These are phyloP conservation scores for Bidens hawaiensis DNA, from an alignment of 140 eudicot species.

Conservation along the genomic window DNA sequence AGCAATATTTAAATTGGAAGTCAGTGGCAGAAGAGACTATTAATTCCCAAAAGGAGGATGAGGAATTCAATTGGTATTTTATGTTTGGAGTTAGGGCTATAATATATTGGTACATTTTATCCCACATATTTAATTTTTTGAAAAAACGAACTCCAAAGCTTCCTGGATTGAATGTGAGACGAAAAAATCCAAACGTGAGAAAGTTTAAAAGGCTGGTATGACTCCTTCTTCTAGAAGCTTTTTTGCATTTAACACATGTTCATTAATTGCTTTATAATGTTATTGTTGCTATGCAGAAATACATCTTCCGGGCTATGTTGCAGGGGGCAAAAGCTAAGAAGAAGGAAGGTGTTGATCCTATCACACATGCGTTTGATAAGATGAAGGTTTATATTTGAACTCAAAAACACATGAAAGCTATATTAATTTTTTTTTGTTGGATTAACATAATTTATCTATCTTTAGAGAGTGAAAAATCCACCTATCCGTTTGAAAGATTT, in stretches of 20 bases:
- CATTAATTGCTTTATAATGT: slow-evolving; percentile 4
- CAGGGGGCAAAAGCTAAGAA: slow-evolving; percentile 37
- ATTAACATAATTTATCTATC: not conserved
- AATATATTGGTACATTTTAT: slow-evolving; percentile 49
- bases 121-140: slow-evolving; percentile 39
- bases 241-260: not conserved
- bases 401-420: not conserved
- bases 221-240: slow-evolving; percentile 24
- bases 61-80: slow-evolving; percentile 42
- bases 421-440: slow-evolving; percentile 4
- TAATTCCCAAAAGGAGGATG: slow-evolving; percentile 30
- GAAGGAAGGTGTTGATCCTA: slow-evolving; percentile 75
- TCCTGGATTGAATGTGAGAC: slow-evolving; percentile 46
- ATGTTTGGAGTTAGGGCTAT: slow-evolving; percentile 44
- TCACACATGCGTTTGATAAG: slow-evolving; percentile 72
- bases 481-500: slow-evolving; percentile 83
- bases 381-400: slow-evolving; percentile 66
- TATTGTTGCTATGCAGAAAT: slow-evolving; percentile 56
- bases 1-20: slow-evolving; percentile 50
- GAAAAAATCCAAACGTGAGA: slow-evolving; percentile 51
- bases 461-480: slow-evolving; percentile 89
- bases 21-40: slow-evolving; percentile 43
- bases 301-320: slow-evolving; percentile 32
- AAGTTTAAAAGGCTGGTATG: slow-evolving; percentile 68
- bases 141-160: slow-evolving; percentile 50